Evolutionary conservation across 2,329 filamentous ascomycete genomes (phyloP).

Genomic region (Colletotrichum karsti): DNA sequence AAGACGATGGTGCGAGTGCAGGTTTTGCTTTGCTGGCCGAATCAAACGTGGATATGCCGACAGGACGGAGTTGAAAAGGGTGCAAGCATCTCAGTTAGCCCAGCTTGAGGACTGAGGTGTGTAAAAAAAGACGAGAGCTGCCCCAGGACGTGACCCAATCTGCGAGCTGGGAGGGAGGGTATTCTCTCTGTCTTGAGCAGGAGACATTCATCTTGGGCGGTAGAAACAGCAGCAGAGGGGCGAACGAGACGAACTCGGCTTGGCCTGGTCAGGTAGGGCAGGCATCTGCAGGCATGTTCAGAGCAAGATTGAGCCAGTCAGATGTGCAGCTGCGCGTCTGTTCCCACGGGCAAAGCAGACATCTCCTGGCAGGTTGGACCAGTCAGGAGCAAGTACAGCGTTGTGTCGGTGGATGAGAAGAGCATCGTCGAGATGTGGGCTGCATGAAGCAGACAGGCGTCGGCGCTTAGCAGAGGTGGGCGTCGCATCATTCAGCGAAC

Average conservation of each 20-base stretch:
- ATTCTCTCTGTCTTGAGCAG: neutral
- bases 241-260: neutral
- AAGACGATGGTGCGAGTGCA: neutral
- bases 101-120: neutral
- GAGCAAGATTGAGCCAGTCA: slow-evolving; percentile 32
- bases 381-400: slow-evolving; percentile 39
- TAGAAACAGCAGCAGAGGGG: neutral
- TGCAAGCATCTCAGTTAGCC: neutral
- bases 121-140: neutral
- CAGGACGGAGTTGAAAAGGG: slow-evolving; percentile 6
- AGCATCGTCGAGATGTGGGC: slow-evolving; percentile 42
- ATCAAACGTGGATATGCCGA: neutral
- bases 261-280: slow-evolving; percentile 6
- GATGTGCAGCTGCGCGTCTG: slow-evolving; percentile 49
- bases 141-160: slow-evolving; percentile 1
- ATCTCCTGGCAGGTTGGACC: slow-evolving; percentile 33
- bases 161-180: neutral
- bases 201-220: neutral
- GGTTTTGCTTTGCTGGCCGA: slow-evolving; percentile 18
- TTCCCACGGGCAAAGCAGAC: slow-evolving; percentile 29
- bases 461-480: slow-evolving; percentile 63
- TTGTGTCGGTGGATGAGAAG: slow-evolving; percentile 38
- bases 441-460: slow-evolving; percentile 61
- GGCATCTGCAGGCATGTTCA: slow-evolving; percentile 17
- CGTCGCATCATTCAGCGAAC: slow-evolving; percentile 52